Conservation (phyloP, 106 monocot species). For the Phalaenopsis equestris region DNA sequence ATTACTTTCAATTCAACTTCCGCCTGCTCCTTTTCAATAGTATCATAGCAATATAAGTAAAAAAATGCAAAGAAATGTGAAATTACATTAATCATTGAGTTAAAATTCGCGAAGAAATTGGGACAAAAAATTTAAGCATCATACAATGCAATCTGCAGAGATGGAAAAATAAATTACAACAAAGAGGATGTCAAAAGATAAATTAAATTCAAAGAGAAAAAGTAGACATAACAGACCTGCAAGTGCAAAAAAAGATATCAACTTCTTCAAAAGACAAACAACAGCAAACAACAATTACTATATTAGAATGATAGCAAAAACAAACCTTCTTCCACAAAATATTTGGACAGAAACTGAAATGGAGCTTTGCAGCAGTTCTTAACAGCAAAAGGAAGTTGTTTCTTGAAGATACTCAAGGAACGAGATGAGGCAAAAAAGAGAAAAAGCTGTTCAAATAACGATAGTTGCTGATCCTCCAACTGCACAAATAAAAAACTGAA, state of each 20-base stretch:
- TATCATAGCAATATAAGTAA: not conserved
- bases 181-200: not conserved
- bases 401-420: slow-evolving; percentile 43
- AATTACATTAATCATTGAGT: not conserved
- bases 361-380: slow-evolving; percentile 39
- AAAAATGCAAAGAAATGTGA: not conserved
- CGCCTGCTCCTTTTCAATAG: not conserved
- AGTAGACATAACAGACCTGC: not conserved
- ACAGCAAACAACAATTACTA: not conserved
- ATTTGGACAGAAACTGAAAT: slow-evolving; percentile 66
- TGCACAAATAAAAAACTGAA: slow-evolving; percentile 11
- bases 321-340: slow-evolving; percentile 72
- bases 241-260: not conserved
- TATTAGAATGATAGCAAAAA: not conserved
- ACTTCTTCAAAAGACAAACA: not conserved
- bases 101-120: not conserved
- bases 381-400: slow-evolving; percentile 58
- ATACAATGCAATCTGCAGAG: not conserved
- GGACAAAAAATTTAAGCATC: not conserved
- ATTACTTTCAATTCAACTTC: not conserved
- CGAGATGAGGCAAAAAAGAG: slow-evolving; percentile 49
- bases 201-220: not conserved
- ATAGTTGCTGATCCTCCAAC: slow-evolving; percentile 22
- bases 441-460: slow-evolving; percentile 55
- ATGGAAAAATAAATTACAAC: not conserved